Base-by-base conservation (phyloP, 2,329 filamentous ascomycete species). In the Pyrenochaeta sp. region DNA sequence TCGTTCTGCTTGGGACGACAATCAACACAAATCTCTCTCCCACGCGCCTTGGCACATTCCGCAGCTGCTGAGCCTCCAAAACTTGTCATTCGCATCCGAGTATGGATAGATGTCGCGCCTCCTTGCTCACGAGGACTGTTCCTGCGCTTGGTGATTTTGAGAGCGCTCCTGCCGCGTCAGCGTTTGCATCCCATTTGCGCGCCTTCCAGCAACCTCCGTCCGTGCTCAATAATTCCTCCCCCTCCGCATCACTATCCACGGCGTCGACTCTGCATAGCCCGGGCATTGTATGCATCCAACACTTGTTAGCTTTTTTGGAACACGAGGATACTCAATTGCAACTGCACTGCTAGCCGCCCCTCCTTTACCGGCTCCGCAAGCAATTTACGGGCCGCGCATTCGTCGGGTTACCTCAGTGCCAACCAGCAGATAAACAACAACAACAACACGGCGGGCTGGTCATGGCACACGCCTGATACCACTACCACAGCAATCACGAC, bases 251-350 rank as follows among this genome's bases (percentile, higher is more conserved):
- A 12, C 24, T 28, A 44, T 27, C 24, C 42, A 44, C 42, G 12
- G 28, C 24, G 6, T n/a, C 50, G 36, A 60, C 56, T 50, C 59
- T 58, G 61, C 61, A 56, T 61, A 62, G 40, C 54, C 46, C 49
- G 59, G 59, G 5, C 59, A 67, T 65, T 68, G 66, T 67, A 73
- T 68, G 69, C 69, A 71, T 69, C 69, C 67, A 68, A 68, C 66
- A 69, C 66, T 69, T 72, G 69, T 71, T 74, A 71, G 67, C 62
- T 66, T 73, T 73, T 74, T 73, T 73, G 69, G 69, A 61, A 63
- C 53, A 63, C 63, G 54, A 64, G 52, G 57, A 69, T 60, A 49
- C 44, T 68, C 63, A 62, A 63, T 71, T 71, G 66, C 61, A 61
- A 9, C 13, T 32, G 61, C 61, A 64, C 64, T 61, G 61, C 64